phyloP scores from a whole-genome alignment of 2,329 filamentous ascomycete genomes.

The Dichotomopilus funicola region DNA sequence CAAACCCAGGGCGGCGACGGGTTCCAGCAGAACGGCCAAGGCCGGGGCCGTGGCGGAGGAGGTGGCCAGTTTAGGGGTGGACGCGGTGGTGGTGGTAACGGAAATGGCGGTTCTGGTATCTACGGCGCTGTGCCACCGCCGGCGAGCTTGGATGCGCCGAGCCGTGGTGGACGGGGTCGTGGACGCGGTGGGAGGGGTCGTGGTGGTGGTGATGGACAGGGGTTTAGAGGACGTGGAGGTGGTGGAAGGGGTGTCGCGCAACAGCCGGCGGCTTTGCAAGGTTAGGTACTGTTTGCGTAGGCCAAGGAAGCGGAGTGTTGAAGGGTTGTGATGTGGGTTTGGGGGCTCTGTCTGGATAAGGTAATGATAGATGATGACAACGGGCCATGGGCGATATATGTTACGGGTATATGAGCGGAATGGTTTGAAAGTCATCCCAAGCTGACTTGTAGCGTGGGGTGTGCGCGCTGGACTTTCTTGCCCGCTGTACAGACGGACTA shows the following conservation, averaged over 20 bases:
- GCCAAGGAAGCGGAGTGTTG: neutral
- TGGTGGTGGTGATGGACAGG: constrained; percentile 11
- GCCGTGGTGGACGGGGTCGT: constrained; percentile 35
- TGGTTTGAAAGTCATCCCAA: too few species aligned
- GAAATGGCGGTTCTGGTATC: neutral
- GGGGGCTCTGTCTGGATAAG: neutral
- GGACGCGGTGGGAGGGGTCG: constrained; percentile 14
- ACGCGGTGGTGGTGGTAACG: neutral
- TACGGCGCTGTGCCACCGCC: constrained; percentile 59
- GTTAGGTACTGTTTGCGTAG: neutral
- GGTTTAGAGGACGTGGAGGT: constrained; percentile 11
- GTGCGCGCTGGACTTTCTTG: too few species aligned
- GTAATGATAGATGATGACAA: neutral
- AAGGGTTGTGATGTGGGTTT: neutral
- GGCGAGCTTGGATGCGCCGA: constrained; percentile 42
- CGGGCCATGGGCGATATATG: neutral
- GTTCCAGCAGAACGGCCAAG: constrained; percentile 9
- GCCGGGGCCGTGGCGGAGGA: constrained; percentile 15
- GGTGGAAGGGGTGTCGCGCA: neutral
- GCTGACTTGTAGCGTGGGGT: too few species aligned
- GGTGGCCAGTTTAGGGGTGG: constrained; percentile 20
- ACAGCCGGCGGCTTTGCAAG: neutral
- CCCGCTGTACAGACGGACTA: too few species aligned
- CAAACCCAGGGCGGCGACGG: constrained; percentile 17
- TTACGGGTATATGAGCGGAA: too few species aligned